phyloP scores from a whole-genome alignment of 2,329 filamentous ascomycete genomes.

The Paraphaeosphaeria sporulosa region DNA sequence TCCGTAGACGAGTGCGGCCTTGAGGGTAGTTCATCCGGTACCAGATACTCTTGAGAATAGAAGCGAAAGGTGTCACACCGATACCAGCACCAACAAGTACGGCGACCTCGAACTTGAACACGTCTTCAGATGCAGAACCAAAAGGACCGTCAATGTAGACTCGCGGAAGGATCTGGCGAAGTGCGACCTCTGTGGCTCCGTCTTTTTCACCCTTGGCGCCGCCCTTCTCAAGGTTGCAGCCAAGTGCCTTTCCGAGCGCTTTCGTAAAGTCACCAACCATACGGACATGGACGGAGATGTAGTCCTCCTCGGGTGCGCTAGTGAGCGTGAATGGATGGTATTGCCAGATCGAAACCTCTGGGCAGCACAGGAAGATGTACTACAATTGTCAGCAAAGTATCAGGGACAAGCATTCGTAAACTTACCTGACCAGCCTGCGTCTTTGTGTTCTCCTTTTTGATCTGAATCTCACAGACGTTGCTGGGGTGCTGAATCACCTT shows the following conservation, averaged over 20 bases:
- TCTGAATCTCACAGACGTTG: slow-evolving; percentile 89
- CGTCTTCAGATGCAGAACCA: slow-evolving; percentile 84
- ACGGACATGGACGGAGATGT: slow-evolving; percentile 86
- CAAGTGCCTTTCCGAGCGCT: slow-evolving; percentile 72
- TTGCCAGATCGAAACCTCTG: slow-evolving; percentile 85
- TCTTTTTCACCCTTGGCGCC: slow-evolving; percentile 59
- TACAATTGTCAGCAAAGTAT: slow-evolving; percentile 31
- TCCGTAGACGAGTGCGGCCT: slow-evolving; percentile 78
- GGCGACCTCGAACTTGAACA: slow-evolving; percentile 72
- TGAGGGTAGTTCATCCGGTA: slow-evolving; percentile 90
- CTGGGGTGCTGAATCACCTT: slow-evolving; percentile 90
- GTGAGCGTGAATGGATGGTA: slow-evolving; percentile 89
- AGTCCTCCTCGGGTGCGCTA: slow-evolving; percentile 87
- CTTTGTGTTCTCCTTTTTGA: slow-evolving; percentile 88
- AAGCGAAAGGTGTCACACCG: slow-evolving; percentile 61
- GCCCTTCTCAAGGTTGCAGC: slow-evolving; percentile 74
- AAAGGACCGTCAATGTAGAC: slow-evolving; percentile 88
- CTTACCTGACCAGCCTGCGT: slow-evolving; percentile 74
- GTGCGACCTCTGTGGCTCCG: slow-evolving; percentile 71
- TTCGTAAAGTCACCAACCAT: slow-evolving; percentile 84
- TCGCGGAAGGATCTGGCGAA: slow-evolving; percentile 76
- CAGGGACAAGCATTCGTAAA: not conserved
- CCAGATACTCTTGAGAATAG: slow-evolving; percentile 82
- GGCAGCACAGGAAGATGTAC: slow-evolving; percentile 90
- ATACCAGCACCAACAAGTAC: slow-evolving; percentile 61